phyloP scores from a whole-genome alignment of 306 rosid genomes.

The Lablab purpureus region DNA sequence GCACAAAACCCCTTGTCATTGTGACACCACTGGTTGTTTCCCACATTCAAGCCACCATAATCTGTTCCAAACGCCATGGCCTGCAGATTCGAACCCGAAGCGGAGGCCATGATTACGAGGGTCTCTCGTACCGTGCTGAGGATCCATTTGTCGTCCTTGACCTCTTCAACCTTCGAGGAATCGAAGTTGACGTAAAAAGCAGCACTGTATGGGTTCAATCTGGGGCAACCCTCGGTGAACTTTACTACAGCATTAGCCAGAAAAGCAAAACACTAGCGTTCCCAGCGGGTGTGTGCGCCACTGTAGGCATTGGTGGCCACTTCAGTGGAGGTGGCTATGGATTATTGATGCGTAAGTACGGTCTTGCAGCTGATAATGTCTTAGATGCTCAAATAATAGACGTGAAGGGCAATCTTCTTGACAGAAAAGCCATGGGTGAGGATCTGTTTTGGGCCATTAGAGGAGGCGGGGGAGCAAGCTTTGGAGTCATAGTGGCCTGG shows the following conservation, averaged over 20 bases:
- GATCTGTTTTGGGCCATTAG: constrained; percentile 81
- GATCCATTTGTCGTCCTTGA: constrained; percentile 59
- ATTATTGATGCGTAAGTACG: constrained; percentile 61
- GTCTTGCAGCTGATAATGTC: constrained; percentile 64
- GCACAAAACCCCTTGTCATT: constrained; percentile 32
- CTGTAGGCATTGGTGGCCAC: constrained; percentile 70
- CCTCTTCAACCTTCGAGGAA: constrained; percentile 57
- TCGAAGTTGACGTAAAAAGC: constrained; percentile 45
- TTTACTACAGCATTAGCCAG: constrained; percentile 23
- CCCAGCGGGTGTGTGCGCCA: constrained; percentile 67
- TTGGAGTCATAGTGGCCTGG: constrained; percentile 66
- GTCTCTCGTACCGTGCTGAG: constrained; percentile 59
- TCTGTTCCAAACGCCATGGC: constrained; percentile 57
- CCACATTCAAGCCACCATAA: constrained; percentile 61
- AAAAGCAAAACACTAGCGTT: constrained; percentile 38
- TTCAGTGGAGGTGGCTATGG: constrained; percentile 78
- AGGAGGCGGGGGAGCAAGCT: constrained; percentile 74
- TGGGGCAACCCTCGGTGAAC: constrained; percentile 44
- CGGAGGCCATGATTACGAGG: constrained; percentile 68
- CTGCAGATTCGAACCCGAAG: constrained; percentile 63
- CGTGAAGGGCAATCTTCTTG: too few species aligned
- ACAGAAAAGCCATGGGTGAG: too few species aligned
- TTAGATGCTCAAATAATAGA: too few species aligned
- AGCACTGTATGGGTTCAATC: constrained; percentile 44
- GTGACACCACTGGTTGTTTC: constrained; percentile 45